A percentile compares a stretch with the other conserved stretches of the same genome.
phyloP scores from a whole-genome alignment of 768 basidiomycete genomes.

The Kwoniella bestiolae region DNA sequence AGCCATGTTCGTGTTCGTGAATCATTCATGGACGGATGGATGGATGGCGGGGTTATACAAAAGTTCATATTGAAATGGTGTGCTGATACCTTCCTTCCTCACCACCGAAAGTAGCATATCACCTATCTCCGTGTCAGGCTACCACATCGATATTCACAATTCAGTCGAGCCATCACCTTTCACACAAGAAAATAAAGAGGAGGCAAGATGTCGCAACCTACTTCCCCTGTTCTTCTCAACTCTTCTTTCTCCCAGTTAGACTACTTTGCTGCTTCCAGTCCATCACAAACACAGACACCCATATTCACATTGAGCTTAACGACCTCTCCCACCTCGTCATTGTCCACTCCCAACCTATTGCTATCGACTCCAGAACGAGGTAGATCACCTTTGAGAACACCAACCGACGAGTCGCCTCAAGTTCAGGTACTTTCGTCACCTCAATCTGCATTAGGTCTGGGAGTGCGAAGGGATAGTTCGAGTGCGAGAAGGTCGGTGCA shows the following conservation, averaged over 20 bases:
- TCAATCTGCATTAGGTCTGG: background rate
- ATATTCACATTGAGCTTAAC: conserved; percentile 15
- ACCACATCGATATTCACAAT: too few relatives aligned
- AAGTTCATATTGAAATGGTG: too few relatives aligned
- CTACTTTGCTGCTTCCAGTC: conserved; percentile 26
- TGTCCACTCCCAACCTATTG: conserved; percentile 2
- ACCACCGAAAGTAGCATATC: background rate
- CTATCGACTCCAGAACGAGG: conserved; percentile 18
- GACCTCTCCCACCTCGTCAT: conserved; percentile 9
- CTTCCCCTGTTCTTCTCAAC: conserved; percentile 33
- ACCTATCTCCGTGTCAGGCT: too few relatives aligned
- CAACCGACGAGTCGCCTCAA: conserved; percentile 1
- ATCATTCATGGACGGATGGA: background rate
- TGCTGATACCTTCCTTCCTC: too few relatives aligned
- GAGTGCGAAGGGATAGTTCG: background rate
- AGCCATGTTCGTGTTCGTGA: too few relatives aligned
- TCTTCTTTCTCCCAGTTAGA: conserved; percentile 37
- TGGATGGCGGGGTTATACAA: background rate
- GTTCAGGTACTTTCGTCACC: conserved; percentile 16
- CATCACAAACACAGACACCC: conserved; percentile 6
- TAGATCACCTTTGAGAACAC: background rate
- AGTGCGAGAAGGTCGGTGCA: conserved; percentile 9
- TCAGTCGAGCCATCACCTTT: background rate
- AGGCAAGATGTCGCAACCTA: conserved; percentile 22
- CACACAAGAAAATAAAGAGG: background rate